These are phyloP conservation scores for Thermomyces lanuginosus DNA, from an alignment of 2,329 filamentous ascomycete genomes.

Conservation along the genomic window DNA sequence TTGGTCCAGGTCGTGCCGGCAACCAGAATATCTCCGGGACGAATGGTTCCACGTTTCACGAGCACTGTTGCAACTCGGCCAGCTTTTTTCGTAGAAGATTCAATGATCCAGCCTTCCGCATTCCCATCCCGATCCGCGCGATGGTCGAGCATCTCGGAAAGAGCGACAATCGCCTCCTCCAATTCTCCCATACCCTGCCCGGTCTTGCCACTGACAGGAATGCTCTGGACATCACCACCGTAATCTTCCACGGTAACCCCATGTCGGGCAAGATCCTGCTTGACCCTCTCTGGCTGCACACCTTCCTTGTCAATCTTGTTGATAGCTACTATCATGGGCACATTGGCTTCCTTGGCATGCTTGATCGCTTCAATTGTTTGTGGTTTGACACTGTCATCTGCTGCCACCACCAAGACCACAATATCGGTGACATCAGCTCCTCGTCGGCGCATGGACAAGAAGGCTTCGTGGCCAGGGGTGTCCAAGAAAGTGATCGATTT, in stretches of 20 bases:
- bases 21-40: conserved; percentile 64
- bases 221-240: conserved; percentile 84
- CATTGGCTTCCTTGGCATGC: conserved; percentile 70
- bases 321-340: conserved; percentile 93
- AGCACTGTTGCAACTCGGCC: conserved; percentile 81
- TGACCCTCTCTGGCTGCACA: conserved; percentile 65
- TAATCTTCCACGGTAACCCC: conserved; percentile 88
- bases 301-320: conserved; percentile 91
- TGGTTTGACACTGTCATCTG: conserved; percentile 93
- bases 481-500: conserved; percentile 93
- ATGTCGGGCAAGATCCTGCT: conserved; percentile 66
- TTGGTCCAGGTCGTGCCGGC: conserved; percentile 79
- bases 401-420: conserved; percentile 85
- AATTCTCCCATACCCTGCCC: conserved; percentile 80
- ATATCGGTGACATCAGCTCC: conserved; percentile 95
- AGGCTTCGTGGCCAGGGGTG: conserved; percentile 89
- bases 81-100: conserved; percentile 70
- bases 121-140: conserved; percentile 60
- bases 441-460: conserved; percentile 86
- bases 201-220: conserved; percentile 83
- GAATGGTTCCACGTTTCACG: conserved; percentile 71
- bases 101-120: conserved; percentile 86
- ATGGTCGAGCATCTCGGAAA: conserved; percentile 81
- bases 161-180: conserved; percentile 73
- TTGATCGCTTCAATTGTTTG: conserved; percentile 94